Evolutionary conservation across 2,329 filamentous ascomycete species (phyloP), one percentile per base, ranked within the genome.

Genomic region (Colletotrichum magnum): DNA sequence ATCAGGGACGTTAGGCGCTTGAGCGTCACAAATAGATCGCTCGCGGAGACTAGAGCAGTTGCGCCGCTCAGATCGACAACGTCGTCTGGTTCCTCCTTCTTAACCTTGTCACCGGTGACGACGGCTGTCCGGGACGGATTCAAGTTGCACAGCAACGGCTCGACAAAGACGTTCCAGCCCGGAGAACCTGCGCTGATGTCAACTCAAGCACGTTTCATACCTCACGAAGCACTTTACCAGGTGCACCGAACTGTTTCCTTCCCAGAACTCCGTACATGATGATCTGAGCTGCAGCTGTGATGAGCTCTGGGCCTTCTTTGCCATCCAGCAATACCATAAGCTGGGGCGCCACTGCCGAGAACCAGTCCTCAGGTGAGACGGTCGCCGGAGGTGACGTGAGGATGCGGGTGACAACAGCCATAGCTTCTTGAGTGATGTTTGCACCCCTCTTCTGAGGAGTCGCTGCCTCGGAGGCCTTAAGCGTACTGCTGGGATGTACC

Each of bases 231-330:
- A 24, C 65, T 48, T 64, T 74, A 80, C 89, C 90, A 57, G 90
- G 90, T 6, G 90, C 89, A 12, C 92, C 92, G 58, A 85, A 88
- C 28, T 86, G 82, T 73, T 85, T 90, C 67, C 86, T 88, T 3
- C 90, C 91, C 9, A 94, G 77, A 18, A 94, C 88, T 0, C 92
- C 91, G 74, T 88, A 91, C 1, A 88, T 88, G 71, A 92, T 89
- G 18, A 92, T 85, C 72, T 90, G 90, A 0, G 88, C 84, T 12
- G 88, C 87, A 12, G 86, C 89, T 74, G 85, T 88, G 56, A 84
- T 84, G 64, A 92, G 80, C 71, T 90, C 89, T 15, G 81, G 79
- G 0, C 89, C 89, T 9, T 87, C 85, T 2, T 79, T 76, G 0
- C 90, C 91, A 74, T 93, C 90, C 3, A 94, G 81, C 0, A 94